These are phyloP conservation scores for Exserohilum turcica DNA, from an alignment of 2,329 filamentous ascomycete species.

Conservation along the genomic window DNA sequence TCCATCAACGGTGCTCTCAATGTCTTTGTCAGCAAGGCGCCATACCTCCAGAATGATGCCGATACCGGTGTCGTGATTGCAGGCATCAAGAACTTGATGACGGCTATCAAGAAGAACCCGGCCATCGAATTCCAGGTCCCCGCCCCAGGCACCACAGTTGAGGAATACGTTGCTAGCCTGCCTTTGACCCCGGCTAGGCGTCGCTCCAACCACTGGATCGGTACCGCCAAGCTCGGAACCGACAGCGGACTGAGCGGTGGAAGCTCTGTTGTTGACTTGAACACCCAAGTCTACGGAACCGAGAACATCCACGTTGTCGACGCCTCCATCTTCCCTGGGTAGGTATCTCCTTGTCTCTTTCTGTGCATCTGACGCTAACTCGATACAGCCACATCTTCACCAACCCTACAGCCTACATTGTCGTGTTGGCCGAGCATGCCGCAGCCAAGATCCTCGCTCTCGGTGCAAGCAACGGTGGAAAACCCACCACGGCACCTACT, in stretches of 20 bases:
- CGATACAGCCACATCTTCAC: slow-evolving; percentile 39
- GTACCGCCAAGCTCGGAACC: slow-evolving; percentile 61
- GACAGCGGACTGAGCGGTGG: slow-evolving; percentile 52
- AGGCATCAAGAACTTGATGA: slow-evolving; percentile 65
- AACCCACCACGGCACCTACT: background rate
- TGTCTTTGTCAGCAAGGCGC: slow-evolving; percentile 63
- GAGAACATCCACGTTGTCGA: slow-evolving; percentile 55
- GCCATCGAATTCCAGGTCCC: slow-evolving; percentile 64
- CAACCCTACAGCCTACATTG: slow-evolving; percentile 48
- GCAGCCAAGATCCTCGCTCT: slow-evolving; percentile 47
- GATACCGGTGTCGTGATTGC: slow-evolving; percentile 68
- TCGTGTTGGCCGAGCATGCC: slow-evolving; percentile 45
- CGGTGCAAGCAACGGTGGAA: slow-evolving; percentile 9
- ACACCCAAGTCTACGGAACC: slow-evolving; percentile 57
- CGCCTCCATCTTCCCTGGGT: slow-evolving; percentile 54
- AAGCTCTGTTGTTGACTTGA: slow-evolving; percentile 56
- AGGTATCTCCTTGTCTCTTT: slow-evolving; percentile 11
- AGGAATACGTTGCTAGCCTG: slow-evolving; percentile 60
- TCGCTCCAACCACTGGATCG: slow-evolving; percentile 56
- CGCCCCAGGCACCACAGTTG: slow-evolving; percentile 54
- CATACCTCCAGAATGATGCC: slow-evolving; percentile 62
- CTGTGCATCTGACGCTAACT: slow-evolving; percentile 15
- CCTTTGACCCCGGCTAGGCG: slow-evolving; percentile 47
- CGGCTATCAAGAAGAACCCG: slow-evolving; percentile 59
- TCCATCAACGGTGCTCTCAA: slow-evolving; percentile 63